Evolutionary conservation across 164 flowering plant species (phyloP).

Genomic region (Berberis vulgaris): DNA sequence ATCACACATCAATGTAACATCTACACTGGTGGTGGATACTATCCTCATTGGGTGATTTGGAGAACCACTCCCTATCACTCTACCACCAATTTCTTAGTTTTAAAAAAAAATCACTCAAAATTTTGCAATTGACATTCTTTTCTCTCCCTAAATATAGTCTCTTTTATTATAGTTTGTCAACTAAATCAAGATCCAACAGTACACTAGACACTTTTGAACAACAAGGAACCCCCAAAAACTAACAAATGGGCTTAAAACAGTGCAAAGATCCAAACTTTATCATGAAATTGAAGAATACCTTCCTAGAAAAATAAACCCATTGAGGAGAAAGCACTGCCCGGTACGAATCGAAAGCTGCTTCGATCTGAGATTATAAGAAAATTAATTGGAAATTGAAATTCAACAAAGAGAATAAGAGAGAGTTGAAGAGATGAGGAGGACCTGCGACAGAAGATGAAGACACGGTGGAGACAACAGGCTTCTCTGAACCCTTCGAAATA

Average conservation of each 20-base stretch:
- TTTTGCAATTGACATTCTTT: too few species aligned
- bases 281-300: constrained; percentile 35
- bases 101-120: too few species aligned
- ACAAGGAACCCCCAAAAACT: background rate
- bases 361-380: constrained; percentile 36
- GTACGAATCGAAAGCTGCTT: constrained; percentile 60
- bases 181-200: too few species aligned
- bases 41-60: too few species aligned
- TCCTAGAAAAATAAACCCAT: constrained; percentile 82
- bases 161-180: too few species aligned
- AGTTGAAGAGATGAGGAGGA: constrained; percentile 7
- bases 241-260: background rate
- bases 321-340: constrained; percentile 83
- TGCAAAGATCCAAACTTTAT: background rate
- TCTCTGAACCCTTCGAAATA: constrained; percentile 78
- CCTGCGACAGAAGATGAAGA: constrained; percentile 59
- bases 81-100: too few species aligned
- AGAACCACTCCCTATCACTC: too few species aligned
- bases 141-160: too few species aligned
- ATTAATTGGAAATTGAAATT: background rate
- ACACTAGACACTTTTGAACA: too few species aligned
- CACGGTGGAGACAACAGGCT: constrained; percentile 79
- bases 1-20: too few species aligned
- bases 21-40: too few species aligned
- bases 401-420: background rate